Conservation (phyloP, 306 rosid species). For the Ceratonia siliqua region DNA sequence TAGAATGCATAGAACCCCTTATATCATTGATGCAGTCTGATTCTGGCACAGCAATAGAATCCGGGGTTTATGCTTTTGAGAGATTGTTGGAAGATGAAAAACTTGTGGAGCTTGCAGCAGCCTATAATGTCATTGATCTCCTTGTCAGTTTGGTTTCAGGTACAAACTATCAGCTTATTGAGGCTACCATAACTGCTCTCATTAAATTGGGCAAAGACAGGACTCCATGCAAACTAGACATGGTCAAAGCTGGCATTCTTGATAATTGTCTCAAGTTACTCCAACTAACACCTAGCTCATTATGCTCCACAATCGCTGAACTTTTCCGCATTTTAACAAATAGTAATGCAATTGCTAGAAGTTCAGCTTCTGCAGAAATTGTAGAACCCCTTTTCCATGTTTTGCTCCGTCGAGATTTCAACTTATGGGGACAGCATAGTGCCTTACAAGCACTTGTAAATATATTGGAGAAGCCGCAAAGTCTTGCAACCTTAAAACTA, state of each 20-base stretch:
- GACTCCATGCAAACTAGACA: constrained; percentile 74
- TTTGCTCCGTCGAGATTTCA: constrained; percentile 78
- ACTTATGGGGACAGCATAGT: constrained; percentile 98
- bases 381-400: constrained; percentile 96
- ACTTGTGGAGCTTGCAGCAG: constrained; percentile 78
- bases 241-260: constrained; percentile 84
- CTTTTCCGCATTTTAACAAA: constrained; percentile 92
- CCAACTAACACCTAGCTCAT: constrained; percentile 76
- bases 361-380: constrained; percentile 81
- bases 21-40: constrained; percentile 75
- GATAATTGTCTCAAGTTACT: constrained; percentile 79
- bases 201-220: constrained; percentile 90
- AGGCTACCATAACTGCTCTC: constrained; percentile 77
- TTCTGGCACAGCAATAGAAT: constrained; percentile 64
- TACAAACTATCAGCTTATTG: constrained; percentile 71
- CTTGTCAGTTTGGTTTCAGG: constrained; percentile 88
- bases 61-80: constrained; percentile 89
- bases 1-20: constrained; percentile 78
- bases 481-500: constrained; percentile 85
- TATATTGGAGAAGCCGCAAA: constrained; percentile 97
- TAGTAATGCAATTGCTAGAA: constrained; percentile 87
- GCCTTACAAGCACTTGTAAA: constrained; percentile 98
- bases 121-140: constrained; percentile 70
- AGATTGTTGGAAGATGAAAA: constrained; percentile 88
- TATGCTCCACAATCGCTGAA: constrained; percentile 92